Conservation (phyloP, 2,329 filamentous ascomycete species). For the Colletotrichum higginsianum region DNA sequence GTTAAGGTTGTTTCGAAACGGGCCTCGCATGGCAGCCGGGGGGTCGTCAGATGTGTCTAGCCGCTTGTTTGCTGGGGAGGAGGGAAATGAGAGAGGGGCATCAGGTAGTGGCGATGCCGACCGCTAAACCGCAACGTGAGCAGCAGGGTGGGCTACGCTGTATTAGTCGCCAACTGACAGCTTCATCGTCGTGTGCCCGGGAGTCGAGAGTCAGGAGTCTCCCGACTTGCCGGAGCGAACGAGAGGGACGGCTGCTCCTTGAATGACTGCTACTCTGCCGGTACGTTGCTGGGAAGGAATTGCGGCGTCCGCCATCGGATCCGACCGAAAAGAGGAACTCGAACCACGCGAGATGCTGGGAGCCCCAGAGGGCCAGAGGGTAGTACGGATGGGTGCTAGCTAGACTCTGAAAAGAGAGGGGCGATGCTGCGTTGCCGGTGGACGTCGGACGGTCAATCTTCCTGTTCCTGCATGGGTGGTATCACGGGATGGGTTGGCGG, state of each 20-base stretch:
- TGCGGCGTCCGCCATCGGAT: constrained; percentile 1
- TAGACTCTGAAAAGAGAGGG: constrained; percentile 38
- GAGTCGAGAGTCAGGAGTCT: not conserved
- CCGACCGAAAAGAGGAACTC: not conserved
- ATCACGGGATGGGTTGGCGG: constrained; percentile 24
- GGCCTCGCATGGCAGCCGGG: constrained; percentile 32
- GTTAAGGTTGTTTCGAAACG: constrained; percentile 42
- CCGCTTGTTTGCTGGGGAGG: constrained; percentile 23
- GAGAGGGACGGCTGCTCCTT: constrained; percentile 8
- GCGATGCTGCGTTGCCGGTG: constrained; percentile 41
- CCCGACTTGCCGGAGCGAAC: not conserved
- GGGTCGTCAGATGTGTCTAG: constrained; percentile 11
- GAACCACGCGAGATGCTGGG: constrained; percentile 23
- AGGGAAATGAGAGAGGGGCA: constrained; percentile 37
- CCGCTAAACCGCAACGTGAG: constrained; percentile 27
- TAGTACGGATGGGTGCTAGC: not conserved
- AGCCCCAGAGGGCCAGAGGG: constrained; percentile 14
- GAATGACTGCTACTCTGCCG: constrained; percentile 12
- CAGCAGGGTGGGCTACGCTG: constrained; percentile 3
- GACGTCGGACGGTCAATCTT: constrained; percentile 22
- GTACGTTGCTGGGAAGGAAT: not conserved
- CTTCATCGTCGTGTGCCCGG: constrained; percentile 3
- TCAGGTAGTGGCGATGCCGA: constrained; percentile 28
- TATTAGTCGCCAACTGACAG: constrained; percentile 7
- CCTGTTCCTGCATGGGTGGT: constrained; percentile 31